phyloP scores from a whole-genome alignment of 1,139 yeast genomes.

The Groenewaldozyma auringiensis region DNA sequence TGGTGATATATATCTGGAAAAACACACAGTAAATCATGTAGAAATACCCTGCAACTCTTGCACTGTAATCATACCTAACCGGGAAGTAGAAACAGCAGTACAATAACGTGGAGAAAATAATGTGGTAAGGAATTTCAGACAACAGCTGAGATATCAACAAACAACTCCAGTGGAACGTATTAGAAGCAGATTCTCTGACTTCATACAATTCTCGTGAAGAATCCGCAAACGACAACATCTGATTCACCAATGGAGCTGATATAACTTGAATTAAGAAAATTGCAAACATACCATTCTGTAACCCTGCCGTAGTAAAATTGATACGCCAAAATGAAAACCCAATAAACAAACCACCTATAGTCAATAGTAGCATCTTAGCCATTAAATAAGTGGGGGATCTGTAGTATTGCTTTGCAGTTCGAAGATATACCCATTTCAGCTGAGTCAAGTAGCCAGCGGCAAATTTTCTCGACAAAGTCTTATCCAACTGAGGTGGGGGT shows the following conservation, averaged over 20 bases:
- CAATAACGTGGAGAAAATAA: constrained; percentile 29
- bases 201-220: constrained; percentile 47
- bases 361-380: constrained; percentile 41
- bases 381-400: constrained; percentile 40
- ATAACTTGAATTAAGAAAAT: constrained; percentile 49
- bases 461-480: constrained; percentile 18
- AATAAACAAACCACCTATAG: constrained; percentile 43
- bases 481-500: constrained; percentile 18
- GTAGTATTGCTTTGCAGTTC: constrained; percentile 37
- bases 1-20: constrained; percentile 39
- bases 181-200: constrained; percentile 54
- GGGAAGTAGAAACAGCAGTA: constrained; percentile 36
- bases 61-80: constrained; percentile 33
- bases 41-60: constrained; percentile 39
- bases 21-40: constrained; percentile 38
- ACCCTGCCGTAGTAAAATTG: constrained; percentile 28
- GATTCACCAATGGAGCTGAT: constrained; percentile 50
- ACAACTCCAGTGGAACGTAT: constrained; percentile 54
- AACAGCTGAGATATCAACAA: constrained; percentile 35
- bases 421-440: constrained; percentile 30
- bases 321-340: constrained; percentile 43
- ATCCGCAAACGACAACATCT: constrained; percentile 42
- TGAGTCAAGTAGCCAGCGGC: constrained; percentile 34
- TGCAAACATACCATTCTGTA: constrained; percentile 33
- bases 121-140: constrained; percentile 37